Percentiles rank a stretch among this genome's conserved stretches.
Conservation (phyloP, 345 rosid genomes). For the Citrus cavaleriei region DNA sequence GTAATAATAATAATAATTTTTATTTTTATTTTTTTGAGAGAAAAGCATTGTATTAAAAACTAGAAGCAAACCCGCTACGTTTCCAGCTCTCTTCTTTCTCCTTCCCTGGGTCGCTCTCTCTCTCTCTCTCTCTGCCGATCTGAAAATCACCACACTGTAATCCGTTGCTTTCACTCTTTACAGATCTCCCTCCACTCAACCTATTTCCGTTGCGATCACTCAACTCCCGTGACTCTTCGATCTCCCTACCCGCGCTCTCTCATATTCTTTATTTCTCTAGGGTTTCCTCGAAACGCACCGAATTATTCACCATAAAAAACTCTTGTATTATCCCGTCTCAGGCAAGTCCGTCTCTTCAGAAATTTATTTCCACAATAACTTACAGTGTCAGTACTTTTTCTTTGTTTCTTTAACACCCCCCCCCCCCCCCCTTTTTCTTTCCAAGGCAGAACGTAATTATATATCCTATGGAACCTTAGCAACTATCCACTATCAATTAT, state of each 20-base stretch:
- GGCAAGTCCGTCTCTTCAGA: constrained; percentile 25
- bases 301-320: neutral
- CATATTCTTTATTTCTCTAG: constrained; percentile 27
- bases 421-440: neutral
- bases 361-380: neutral
- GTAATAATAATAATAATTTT: neutral
- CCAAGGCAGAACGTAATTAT: neutral
- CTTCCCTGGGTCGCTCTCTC: neutral
- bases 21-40: neutral
- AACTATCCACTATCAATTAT: neutral
- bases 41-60: neutral
- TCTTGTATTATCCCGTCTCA: constrained; percentile 2
- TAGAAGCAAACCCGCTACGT: neutral
- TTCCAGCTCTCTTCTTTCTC: neutral
- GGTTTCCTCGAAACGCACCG: constrained; percentile 26
- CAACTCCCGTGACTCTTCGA: constrained; percentile 15
- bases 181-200: constrained; percentile 16
- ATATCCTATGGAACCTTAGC: neutral
- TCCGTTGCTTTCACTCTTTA: constrained; percentile 6
- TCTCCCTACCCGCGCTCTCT: neutral
- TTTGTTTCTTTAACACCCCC: neutral
- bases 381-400: neutral
- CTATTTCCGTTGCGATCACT: constrained; percentile 17
- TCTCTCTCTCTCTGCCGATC: constrained; percentile 23
- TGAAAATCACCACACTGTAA: constrained; percentile 15